phyloP scores from a whole-genome alignment of 495 filamentous ascomycete genomes.

The Neurospora sp. region DNA sequence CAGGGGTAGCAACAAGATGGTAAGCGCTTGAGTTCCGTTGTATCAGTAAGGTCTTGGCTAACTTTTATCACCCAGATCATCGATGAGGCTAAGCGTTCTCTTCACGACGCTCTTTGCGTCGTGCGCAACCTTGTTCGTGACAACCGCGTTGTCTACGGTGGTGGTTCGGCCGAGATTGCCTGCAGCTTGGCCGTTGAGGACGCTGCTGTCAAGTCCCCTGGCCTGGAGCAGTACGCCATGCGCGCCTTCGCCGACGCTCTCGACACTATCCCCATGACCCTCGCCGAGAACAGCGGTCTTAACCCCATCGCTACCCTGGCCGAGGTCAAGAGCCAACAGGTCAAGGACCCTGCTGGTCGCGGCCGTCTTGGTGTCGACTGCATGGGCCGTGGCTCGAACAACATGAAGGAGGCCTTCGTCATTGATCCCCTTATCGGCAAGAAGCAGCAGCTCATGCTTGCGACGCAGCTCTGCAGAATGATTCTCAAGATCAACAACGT shows the following conservation, averaged over 20 bases:
- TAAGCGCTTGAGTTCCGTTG: conserved; percentile 23
- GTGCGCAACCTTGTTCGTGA: conserved; percentile 93
- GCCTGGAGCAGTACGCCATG: conserved; percentile 97
- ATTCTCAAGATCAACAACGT: conserved; percentile 97
- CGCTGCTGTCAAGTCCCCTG: conserved; percentile 87
- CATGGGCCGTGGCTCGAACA: conserved; percentile 88
- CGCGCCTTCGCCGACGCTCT: conserved; percentile 93
- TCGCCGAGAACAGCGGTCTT: conserved; percentile 93
- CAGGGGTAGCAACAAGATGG: conserved; percentile 99
- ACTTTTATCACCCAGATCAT: conserved; percentile 58
- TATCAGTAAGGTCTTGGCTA: conserved; percentile 1
- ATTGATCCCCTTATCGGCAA: conserved; percentile 98
- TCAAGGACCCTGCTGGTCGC: conserved; percentile 63
- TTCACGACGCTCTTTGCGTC: conserved; percentile 96
- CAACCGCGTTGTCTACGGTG: conserved; percentile 97
- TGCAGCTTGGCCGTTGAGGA: conserved; percentile 95
- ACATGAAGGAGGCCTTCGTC: conserved; percentile 95
- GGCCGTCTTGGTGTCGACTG: conserved; percentile 86
- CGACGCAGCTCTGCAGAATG: conserved; percentile 97
- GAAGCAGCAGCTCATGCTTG: conserved; percentile 88
- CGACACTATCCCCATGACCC: conserved; percentile 88
- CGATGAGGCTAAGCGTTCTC: conserved; percentile 93
- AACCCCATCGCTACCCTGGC: conserved; percentile 94
- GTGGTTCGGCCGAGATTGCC: conserved; percentile 94
- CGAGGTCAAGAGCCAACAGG: conserved; percentile 89